phyloP scores from a whole-genome alignment of 2,329 filamentous ascomycete genomes.

The Xylaria sp. region DNA sequence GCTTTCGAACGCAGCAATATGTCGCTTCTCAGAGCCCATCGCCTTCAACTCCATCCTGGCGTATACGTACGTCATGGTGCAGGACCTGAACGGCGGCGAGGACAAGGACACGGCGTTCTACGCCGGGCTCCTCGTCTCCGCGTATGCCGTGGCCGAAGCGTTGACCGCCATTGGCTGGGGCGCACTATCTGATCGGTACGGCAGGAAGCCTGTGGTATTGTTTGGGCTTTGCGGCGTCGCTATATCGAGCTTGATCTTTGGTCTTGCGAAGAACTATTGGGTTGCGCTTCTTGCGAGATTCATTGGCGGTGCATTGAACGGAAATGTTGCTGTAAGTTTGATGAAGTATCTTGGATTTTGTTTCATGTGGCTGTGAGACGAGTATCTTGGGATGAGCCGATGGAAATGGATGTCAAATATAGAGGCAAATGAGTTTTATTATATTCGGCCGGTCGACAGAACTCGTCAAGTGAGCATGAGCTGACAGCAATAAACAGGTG shows the following conservation, averaged over 20 bases:
- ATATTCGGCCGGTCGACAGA: no score
- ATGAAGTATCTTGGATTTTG: background rate
- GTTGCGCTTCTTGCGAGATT: conserved; percentile 56
- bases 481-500: conserved; percentile 43
- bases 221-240: conserved; percentile 53
- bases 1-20: conserved; percentile 52
- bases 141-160: conserved; percentile 58
- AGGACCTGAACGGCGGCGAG: conserved; percentile 51
- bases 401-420: background rate
- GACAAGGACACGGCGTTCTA: conserved; percentile 59
- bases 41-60: conserved; percentile 59
- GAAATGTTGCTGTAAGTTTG: conserved; percentile 53
- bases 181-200: conserved; percentile 55
- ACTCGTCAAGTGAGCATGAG: background rate
- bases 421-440: no score
- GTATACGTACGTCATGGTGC: conserved; percentile 57
- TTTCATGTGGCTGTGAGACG: background rate
- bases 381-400: background rate
- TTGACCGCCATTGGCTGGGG: conserved; percentile 58
- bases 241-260: conserved; percentile 56
- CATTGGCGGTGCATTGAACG: conserved; percentile 55
- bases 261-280: conserved; percentile 56
- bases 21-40: conserved; percentile 59
- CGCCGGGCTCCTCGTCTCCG: conserved; percentile 60
- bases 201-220: conserved; percentile 53